Evolutionary conservation across 306 rosid species (phyloP).

Genomic region (Hippophae tibetana): DNA sequence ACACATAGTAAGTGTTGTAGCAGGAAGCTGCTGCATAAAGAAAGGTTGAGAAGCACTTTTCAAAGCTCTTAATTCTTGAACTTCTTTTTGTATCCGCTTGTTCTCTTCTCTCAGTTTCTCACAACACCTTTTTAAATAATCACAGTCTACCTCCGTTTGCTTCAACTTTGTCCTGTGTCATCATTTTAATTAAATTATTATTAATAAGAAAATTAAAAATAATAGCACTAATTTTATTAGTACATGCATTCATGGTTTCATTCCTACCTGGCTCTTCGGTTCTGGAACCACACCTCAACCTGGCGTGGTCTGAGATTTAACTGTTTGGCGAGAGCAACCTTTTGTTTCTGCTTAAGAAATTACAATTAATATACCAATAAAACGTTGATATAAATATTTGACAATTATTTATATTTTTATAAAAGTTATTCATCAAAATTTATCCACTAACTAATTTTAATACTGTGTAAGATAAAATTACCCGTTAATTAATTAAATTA

Average conservation of each 20-base stretch:
- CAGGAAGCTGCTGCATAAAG: slow-evolving; percentile 94
- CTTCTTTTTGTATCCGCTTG: slow-evolving; percentile 79
- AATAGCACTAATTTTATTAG: neutral
- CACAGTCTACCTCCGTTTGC: slow-evolving; percentile 97
- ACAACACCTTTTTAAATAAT: slow-evolving; percentile 82
- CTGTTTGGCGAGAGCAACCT: slow-evolving; percentile 72
- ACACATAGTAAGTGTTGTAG: slow-evolving; percentile 97
- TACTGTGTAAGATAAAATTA: no score
- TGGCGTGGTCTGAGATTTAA: slow-evolving; percentile 93
- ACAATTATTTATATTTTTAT: no score
- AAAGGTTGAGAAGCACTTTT: slow-evolving; percentile 63
- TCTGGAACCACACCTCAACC: slow-evolving; percentile 99
- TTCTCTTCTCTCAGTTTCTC: slow-evolving; percentile 90
- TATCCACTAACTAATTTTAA: no score
- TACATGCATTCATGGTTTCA: neutral
- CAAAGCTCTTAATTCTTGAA: slow-evolving; percentile 83
- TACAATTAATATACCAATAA: neutral
- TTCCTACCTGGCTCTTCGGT: slow-evolving; percentile 87
- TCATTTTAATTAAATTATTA: neutral
- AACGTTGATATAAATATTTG: neutral
- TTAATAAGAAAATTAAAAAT: neutral
- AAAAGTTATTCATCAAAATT: no score
- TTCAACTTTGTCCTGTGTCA: slow-evolving; percentile 77
- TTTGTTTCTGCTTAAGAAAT: slow-evolving; percentile 56
- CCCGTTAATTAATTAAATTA: no score